A percentile compares a stretch with the other conserved stretches of the same genome.
phyloP scores from a whole-genome alignment of 2,329 filamentous ascomycete species.

The Sporothrix phasma region DNA sequence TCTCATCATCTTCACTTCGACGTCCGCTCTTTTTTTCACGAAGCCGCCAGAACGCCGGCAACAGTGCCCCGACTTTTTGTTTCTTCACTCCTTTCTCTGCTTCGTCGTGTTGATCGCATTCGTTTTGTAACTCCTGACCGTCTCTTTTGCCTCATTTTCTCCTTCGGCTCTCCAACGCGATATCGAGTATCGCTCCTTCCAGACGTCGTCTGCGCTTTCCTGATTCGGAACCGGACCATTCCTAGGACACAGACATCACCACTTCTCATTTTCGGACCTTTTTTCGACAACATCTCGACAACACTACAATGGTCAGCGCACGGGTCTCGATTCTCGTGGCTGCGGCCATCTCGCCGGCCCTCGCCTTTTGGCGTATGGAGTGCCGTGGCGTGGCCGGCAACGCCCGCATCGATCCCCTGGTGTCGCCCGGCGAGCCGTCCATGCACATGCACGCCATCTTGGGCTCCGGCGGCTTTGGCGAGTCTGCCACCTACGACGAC shows the following conservation, averaged over 20 bases:
- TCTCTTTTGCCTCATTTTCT: neutral
- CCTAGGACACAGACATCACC: neutral
- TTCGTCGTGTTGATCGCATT: constrained; percentile 16
- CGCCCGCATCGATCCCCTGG: constrained; percentile 67
- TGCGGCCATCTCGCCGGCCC: constrained; percentile 13
- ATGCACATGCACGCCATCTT: constrained; percentile 65
- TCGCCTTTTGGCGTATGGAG: constrained; percentile 83
- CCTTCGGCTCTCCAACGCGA: neutral
- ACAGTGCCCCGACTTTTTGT: neutral
- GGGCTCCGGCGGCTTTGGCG: constrained; percentile 59
- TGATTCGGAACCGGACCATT: neutral
- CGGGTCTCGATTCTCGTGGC: constrained; percentile 10
- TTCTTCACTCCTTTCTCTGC: neutral
- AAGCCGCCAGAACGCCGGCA: neutral
- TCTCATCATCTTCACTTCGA: constrained; percentile 5
- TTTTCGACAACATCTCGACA: neutral
- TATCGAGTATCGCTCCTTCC: neutral
- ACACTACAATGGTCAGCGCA: neutral
- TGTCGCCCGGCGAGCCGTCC: constrained; percentile 49
- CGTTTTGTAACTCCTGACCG: neutral
- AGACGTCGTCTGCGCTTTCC: neutral
- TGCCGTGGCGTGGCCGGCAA: constrained; percentile 62
- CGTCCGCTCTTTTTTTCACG: neutral
- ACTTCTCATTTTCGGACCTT: neutral
- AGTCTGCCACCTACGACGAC: constrained; percentile 44